phyloP scores from a whole-genome alignment of 2,329 filamentous ascomycete genomes.

The Cadophora gregata region DNA sequence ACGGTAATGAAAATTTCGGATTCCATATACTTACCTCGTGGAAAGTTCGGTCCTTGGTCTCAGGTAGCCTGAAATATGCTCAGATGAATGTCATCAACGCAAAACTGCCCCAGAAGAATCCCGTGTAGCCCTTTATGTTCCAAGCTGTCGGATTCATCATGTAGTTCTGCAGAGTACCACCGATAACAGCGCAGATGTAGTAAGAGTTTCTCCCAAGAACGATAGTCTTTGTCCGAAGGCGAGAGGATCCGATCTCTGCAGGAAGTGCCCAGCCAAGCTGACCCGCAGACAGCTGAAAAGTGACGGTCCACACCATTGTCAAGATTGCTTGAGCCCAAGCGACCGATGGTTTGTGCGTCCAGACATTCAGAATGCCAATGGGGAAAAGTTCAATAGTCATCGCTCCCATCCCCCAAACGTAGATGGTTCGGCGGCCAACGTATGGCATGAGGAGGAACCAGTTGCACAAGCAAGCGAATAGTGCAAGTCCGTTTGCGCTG shows the following conservation, averaged over 20 bases:
- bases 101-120: conserved; percentile 13
- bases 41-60: neutral
- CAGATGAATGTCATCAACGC: conserved; percentile 1
- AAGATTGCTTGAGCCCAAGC: conserved; percentile 11
- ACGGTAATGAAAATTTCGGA: too few species aligned
- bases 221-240: conserved; percentile 14
- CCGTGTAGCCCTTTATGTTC: conserved; percentile 5
- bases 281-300: conserved; percentile 10
- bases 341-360: neutral
- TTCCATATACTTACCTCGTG: too few species aligned
- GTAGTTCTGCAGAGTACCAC: conserved; percentile 38
- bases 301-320: conserved; percentile 13
- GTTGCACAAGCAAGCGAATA: neutral
- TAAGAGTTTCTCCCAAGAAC: conserved; percentile 8
- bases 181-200: neutral
- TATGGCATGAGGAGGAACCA: conserved; percentile 13
- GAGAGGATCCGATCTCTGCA: conserved; percentile 13
- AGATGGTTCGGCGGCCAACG: conserved; percentile 16
- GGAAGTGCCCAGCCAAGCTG: conserved; percentile 14
- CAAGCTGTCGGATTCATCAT: conserved; percentile 14
- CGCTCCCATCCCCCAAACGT: conserved; percentile 1
- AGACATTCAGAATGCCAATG: conserved; percentile 11
- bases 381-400: neutral
- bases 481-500: neutral
- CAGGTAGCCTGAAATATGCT: conserved; percentile 13